A percentile compares a stretch with the other conserved stretches of the same genome.
These are phyloP conservation scores for Eucalyptus cloeziana DNA, from an alignment of 345 rosid species.

Conservation along the genomic window DNA sequence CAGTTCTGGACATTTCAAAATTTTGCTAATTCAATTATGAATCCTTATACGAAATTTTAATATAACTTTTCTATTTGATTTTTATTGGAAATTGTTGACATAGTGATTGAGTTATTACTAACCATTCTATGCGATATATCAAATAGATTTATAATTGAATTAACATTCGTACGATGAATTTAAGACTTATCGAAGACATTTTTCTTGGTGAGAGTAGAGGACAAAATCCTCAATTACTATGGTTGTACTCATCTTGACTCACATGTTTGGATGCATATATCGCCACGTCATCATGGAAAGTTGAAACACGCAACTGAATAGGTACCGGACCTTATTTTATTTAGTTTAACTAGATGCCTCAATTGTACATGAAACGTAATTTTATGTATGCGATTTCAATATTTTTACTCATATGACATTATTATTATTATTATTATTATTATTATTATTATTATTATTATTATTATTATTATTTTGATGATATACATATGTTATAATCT, in stretches of 20 bases:
- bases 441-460: too few species aligned
- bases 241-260: background rate
- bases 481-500: too few species aligned
- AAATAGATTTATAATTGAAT: background rate
- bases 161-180: rapidly evolving
- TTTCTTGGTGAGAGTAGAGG: background rate
- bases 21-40: background rate
- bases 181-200: rapidly evolving
- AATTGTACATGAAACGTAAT: background rate
- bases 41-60: rapidly evolving
- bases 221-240: background rate
- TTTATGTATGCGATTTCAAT: background rate
- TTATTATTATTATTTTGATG: too few species aligned
- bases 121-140: rapidly evolving
- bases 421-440: background rate
- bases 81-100: rapidly evolving
- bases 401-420: background rate
- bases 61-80: rapidly evolving
- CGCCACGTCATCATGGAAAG: background rate
- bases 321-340: background rate
- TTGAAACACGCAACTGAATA: background rate
- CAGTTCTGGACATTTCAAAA: background rate
- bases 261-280: background rate
- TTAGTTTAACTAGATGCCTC: background rate
- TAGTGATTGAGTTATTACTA: too few species aligned